Percentiles rank a stretch among this genome's conserved stretches.
Conservation (phyloP, 305 asterid genomes). For the Striga hermonthica region DNA sequence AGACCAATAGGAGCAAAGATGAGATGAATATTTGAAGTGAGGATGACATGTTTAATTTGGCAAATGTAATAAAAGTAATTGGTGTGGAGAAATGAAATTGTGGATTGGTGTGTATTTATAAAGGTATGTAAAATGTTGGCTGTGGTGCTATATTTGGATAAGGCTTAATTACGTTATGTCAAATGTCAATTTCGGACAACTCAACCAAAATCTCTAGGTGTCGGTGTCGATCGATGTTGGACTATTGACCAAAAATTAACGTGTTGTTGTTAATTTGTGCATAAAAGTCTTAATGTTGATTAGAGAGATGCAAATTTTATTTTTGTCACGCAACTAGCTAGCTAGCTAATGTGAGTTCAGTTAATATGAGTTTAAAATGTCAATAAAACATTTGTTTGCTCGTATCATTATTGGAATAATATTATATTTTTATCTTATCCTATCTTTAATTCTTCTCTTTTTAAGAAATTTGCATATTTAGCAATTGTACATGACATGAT, state of each 20-base stretch:
- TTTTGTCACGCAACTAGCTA: neutral
- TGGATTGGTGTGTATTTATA: neutral
- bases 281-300: neutral
- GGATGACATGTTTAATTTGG: constrained; percentile 27
- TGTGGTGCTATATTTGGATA: neutral
- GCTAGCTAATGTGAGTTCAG: too few species aligned
- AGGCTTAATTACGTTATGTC: neutral
- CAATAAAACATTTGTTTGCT: too few species aligned
- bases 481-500: too few species aligned
- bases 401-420: too few species aligned
- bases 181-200: neutral
- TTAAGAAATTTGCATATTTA: too few species aligned
- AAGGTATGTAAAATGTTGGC: neutral
- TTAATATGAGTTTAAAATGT: too few species aligned
- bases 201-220: neutral
- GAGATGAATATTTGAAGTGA: constrained; percentile 26
- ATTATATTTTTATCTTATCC: too few species aligned
- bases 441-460: too few species aligned
- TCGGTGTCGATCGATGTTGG: neutral
- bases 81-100: too few species aligned
- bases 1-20: constrained; percentile 23
- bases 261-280: neutral
- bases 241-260: neutral
- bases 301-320: neutral
- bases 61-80: neutral